Evolutionary conservation across 768 basidiomycete genomes (phyloP), one percentile per base, ranked within the genome.

Genomic region (Suillus subluteus): DNA sequence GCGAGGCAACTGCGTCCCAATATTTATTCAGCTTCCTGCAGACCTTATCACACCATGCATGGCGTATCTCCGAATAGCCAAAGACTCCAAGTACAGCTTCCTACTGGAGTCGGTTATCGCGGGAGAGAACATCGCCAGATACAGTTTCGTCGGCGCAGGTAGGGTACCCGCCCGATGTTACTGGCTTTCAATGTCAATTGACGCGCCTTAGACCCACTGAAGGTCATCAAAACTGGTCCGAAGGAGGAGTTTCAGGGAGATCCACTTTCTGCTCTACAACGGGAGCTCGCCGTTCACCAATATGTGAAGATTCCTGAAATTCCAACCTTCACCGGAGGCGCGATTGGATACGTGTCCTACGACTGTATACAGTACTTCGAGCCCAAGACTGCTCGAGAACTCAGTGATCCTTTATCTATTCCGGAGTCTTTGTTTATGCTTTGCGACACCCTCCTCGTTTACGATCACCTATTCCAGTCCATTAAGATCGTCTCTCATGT

Each of bases 371-470:
- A 92, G 65, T 89, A 98, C 78, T 99, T 99, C 73, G 98, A 99
- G 77, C 96, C 98, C 62, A 95, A 92, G 81, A 96, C 95, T 8
- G 88, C 88, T 59, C 83, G 89, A 44, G 83, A 87, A 21, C 84
- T 95, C 32, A 80, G 80, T n/a, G 95, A 98, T 75, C 82, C 88
- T 11, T 82, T 98, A 55, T 83, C 84, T n/a, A 92, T 99, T 66
- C 98, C 98, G 2, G 98, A 99, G 76, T 91, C 96, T 13, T 84
- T 94, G 68, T 98, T 99, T 84, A 98, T 99, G 95, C 87, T 99
- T 59, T 90, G 92, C 70, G 96, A 98, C 77, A 96, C 96, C 16
- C 86, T 99, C 69, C 87, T 99, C 77, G 88, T 99, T 73, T 99
- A 95, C 79, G 98, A 99, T 76, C 98, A 99, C 78, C 89, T 99